phyloP scores from a whole-genome alignment of 805 yeast genomes.

The Blastobotrys terrestris region DNA sequence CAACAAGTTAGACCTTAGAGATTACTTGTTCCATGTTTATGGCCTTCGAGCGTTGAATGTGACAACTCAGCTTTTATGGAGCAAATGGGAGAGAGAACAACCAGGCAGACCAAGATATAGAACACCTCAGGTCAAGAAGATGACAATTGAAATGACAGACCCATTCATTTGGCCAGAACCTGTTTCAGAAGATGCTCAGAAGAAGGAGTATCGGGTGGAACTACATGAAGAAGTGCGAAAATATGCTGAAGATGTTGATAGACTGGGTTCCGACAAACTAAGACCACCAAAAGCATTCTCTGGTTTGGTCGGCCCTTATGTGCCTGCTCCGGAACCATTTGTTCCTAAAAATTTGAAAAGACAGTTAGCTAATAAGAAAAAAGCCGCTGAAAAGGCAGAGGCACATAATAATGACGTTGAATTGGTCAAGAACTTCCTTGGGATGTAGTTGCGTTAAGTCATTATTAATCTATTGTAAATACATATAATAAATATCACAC shows the following conservation, averaged over 20 bases:
- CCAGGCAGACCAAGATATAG: conserved; percentile 63
- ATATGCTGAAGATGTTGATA: conserved; percentile 46
- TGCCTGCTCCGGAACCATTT: conserved; percentile 59
- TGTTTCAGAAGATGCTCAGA: conserved; percentile 33
- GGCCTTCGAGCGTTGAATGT: conserved; percentile 86
- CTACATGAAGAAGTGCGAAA: conserved; percentile 43
- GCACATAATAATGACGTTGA: conserved; percentile 29
- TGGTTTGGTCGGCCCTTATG: conserved; percentile 58
- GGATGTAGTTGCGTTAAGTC: conserved; percentile 9
- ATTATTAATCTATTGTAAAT: conserved; percentile 11
- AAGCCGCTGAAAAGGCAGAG: conserved; percentile 27
- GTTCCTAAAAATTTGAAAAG: conserved; percentile 46
- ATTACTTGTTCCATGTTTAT: conserved; percentile 83
- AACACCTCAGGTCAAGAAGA: conserved; percentile 78
- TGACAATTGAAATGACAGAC: conserved; percentile 93
- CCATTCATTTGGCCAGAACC: conserved; percentile 93
- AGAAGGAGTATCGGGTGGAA: conserved; percentile 27
- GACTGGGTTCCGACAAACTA: conserved; percentile 57
- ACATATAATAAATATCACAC: conserved; percentile 10
- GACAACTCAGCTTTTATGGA: conserved; percentile 78
- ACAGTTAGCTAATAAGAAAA: conserved; percentile 42
- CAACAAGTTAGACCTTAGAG: conserved; percentile 91
- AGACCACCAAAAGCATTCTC: conserved; percentile 70
- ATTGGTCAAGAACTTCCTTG: conserved; percentile 38
- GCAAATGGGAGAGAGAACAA: conserved; percentile 56